Conservation (phyloP, 805 yeast genomes). For the Blastobotrys attinorum region DNA sequence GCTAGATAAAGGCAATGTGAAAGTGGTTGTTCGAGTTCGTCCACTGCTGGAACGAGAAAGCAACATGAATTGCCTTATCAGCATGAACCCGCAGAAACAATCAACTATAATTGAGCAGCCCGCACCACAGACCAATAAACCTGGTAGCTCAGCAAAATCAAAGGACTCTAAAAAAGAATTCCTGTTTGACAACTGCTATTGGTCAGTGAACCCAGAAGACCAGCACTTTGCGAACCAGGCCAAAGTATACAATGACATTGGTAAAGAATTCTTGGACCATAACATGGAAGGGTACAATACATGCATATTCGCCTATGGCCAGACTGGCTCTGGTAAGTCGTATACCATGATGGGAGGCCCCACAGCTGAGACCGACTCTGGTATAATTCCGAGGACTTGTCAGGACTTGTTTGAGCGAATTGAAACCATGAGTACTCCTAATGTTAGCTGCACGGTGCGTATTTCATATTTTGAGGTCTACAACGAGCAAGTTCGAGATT, state of each 20-base stretch:
- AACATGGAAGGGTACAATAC: constrained; percentile 64
- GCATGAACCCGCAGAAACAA: constrained; percentile 13
- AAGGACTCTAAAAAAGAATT: constrained; percentile 33
- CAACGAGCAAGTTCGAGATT: constrained; percentile 67
- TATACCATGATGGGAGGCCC: constrained; percentile 80
- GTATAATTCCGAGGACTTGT: constrained; percentile 60
- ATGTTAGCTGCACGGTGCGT: constrained; percentile 36
- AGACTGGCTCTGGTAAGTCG: constrained; percentile 80
- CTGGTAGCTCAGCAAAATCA: constrained; percentile 17
- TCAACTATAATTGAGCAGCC: constrained; percentile 18
- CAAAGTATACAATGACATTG: constrained; percentile 45
- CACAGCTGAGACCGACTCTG: constrained; percentile 40
- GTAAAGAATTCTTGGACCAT: constrained; percentile 52
- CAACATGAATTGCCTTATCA: constrained; percentile 12
- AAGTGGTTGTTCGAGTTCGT: constrained; percentile 34
- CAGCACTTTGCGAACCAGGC: constrained; percentile 39
- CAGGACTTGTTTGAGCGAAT: constrained; percentile 42
- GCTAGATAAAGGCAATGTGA: constrained; percentile 29
- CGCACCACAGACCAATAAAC: constrained; percentile 7
- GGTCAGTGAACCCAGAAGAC: constrained; percentile 36
- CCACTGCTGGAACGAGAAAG: constrained; percentile 27
- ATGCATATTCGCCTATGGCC: constrained; percentile 72
- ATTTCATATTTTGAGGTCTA: constrained; percentile 68
- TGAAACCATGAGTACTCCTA: constrained; percentile 30
- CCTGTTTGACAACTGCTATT: constrained; percentile 44